phyloP scores from a whole-genome alignment of 805 yeast species.

The Clavispora phyllophila region DNA sequence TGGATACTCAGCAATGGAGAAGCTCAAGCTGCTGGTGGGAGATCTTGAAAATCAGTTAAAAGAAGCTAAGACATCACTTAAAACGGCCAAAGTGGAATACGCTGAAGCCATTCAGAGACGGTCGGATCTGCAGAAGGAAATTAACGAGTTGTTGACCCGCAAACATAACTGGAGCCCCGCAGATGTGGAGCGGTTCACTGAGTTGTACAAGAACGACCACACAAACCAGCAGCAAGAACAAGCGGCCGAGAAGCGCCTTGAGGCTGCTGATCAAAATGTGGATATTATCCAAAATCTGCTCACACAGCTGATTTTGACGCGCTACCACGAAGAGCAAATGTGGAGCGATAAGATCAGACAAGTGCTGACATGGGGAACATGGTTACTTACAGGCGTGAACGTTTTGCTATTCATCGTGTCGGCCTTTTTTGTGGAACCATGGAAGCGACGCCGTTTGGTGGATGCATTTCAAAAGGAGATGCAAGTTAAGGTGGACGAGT shows the following conservation, averaged over 20 bases:
- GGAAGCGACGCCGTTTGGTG: slow-evolving; percentile 81
- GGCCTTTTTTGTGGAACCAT: slow-evolving; percentile 87
- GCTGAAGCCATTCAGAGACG: slow-evolving; percentile 59
- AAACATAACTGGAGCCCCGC: slow-evolving; percentile 74
- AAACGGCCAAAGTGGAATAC: slow-evolving; percentile 46
- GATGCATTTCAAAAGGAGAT: slow-evolving; percentile 81
- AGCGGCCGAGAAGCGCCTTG: slow-evolving; percentile 43
- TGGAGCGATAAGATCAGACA: slow-evolving; percentile 97
- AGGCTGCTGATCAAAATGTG: slow-evolving; percentile 51
- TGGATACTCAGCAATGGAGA: slow-evolving; percentile 80
- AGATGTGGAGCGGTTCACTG: slow-evolving; percentile 83
- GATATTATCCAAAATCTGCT: slow-evolving; percentile 67
- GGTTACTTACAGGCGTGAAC: slow-evolving; percentile 83
- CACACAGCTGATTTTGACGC: slow-evolving; percentile 71
- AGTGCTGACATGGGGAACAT: slow-evolving; percentile 96
- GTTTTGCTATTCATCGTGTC: slow-evolving; percentile 71
- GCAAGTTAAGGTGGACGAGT: slow-evolving; percentile 24
- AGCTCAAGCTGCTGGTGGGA: slow-evolving; percentile 58
- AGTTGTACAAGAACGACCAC: slow-evolving; percentile 76
- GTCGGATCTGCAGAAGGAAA: slow-evolving; percentile 70
- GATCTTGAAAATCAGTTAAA: slow-evolving; percentile 48
- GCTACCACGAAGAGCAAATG: slow-evolving; percentile 95
- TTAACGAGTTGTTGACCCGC: slow-evolving; percentile 81
- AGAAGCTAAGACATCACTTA: slow-evolving; percentile 44
- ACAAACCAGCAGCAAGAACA: slow-evolving; percentile 58